These are phyloP conservation scores for Fusarium tanahbumbuense DNA, from an alignment of 2,329 filamentous ascomycete genomes.

Conservation along the genomic window DNA sequence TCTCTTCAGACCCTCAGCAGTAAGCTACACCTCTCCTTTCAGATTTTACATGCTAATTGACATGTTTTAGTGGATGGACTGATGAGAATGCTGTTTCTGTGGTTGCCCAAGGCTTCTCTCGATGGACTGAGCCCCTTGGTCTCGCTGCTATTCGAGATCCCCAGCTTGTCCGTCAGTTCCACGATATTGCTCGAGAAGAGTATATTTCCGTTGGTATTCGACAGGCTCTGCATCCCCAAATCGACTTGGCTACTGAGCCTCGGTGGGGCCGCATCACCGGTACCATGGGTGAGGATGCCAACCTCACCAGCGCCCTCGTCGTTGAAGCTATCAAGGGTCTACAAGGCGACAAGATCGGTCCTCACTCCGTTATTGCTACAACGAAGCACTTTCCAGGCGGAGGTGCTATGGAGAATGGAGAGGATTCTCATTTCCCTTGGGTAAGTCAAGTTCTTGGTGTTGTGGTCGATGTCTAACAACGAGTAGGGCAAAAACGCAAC, in stretches of 20 bases:
- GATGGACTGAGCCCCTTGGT: constrained; percentile 64
- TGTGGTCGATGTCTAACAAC: constrained; percentile 36
- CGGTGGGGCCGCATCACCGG: constrained; percentile 60
- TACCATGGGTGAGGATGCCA: constrained; percentile 63
- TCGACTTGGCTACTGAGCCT: constrained; percentile 63
- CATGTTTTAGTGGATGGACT: constrained; percentile 49
- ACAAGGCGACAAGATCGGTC: constrained; percentile 58
- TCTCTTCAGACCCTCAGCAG: constrained; percentile 61
- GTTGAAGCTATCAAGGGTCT: constrained; percentile 61
- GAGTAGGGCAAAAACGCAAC: constrained; percentile 61
- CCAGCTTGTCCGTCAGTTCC: constrained; percentile 58
- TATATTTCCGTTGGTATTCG: constrained; percentile 57
- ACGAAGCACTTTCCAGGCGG: constrained; percentile 67
- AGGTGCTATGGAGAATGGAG: constrained; percentile 60
- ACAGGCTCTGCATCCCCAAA: constrained; percentile 61
- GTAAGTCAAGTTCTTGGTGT: neutral
- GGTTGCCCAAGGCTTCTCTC: constrained; percentile 56
- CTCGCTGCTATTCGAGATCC: constrained; percentile 61
- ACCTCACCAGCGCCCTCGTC: constrained; percentile 52
- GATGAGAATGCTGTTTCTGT: constrained; percentile 47
- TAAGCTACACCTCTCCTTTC: neutral
- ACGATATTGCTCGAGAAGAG: constrained; percentile 62
- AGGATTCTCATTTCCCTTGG: constrained; percentile 63
- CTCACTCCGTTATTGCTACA: constrained; percentile 58
- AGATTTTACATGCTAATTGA: neutral